phyloP scores from a whole-genome alignment of 2,329 filamentous ascomycete genomes.

The Ascochyta clinopodiicola region DNA sequence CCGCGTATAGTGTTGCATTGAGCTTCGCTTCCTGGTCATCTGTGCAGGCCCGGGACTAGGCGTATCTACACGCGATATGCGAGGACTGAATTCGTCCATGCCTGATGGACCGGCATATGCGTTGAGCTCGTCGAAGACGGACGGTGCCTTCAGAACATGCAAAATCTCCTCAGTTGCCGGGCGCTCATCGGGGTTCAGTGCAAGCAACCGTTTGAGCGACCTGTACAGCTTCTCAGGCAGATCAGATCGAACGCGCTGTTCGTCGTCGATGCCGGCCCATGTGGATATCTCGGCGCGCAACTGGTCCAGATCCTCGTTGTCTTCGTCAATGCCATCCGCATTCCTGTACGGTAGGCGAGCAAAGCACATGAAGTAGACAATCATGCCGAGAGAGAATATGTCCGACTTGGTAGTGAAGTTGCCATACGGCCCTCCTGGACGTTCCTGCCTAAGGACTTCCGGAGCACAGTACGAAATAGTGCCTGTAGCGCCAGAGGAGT shows the following conservation, averaged over 20 bases:
- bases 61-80: conserved; percentile 55
- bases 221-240: conserved; percentile 85
- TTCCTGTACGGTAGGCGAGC: conserved; percentile 83
- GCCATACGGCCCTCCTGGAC: conserved; percentile 72
- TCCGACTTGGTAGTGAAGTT: conserved; percentile 98
- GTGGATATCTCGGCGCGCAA: conserved; percentile 83
- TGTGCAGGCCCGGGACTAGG: conserved; percentile 42
- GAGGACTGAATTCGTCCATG: conserved; percentile 44
- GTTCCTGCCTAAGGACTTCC: conserved; percentile 78
- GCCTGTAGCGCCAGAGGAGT: conserved; percentile 89
- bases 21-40: conserved; percentile 30
- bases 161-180: conserved; percentile 89
- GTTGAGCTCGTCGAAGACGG: conserved; percentile 55
- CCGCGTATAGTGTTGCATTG: conserved; percentile 33
- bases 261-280: conserved; percentile 87
- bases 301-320: conserved; percentile 87
- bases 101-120: conserved; percentile 47
- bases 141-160: conserved; percentile 73
- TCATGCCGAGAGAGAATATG: conserved; percentile 98
- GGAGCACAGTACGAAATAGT: conserved; percentile 98
- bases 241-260: conserved; percentile 76
- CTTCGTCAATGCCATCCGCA: conserved; percentile 85
- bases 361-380: conserved; percentile 98
- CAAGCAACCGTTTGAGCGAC: conserved; percentile 80
- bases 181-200: conserved; percentile 75